Percentiles rank a stretch among this genome's conserved stretches.
These are phyloP conservation scores for Fraxinus anomala DNA, from an alignment of 257 asterid genomes.

Conservation along the genomic window DNA sequence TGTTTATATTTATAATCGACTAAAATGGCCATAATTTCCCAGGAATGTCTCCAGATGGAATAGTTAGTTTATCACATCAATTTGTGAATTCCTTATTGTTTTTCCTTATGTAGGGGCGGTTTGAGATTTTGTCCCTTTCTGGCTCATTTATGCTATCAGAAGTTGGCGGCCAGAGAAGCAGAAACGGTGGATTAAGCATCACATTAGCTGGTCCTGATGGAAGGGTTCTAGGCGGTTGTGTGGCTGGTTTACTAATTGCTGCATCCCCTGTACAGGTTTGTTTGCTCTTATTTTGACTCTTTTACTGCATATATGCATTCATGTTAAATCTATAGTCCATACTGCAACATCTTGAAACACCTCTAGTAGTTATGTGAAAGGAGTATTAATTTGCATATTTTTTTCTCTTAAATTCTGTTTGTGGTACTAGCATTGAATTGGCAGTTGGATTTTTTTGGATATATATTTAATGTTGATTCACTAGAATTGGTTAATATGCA, in stretches of 20 bases:
- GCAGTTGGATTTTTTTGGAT: not conserved
- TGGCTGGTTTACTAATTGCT: slow-evolving; percentile 58
- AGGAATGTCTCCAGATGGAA: slow-evolving; percentile 16
- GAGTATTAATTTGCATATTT: too few species aligned
- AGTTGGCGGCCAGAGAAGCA: slow-evolving; percentile 50
- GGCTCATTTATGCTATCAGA: slow-evolving; percentile 65
- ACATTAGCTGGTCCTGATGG: slow-evolving; percentile 67
- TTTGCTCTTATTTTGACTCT: slow-evolving; percentile 5
- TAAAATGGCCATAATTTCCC: slow-evolving; percentile 1
- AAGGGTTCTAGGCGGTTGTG: slow-evolving; percentile 67
- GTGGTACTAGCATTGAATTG: too few species aligned
- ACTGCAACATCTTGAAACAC: not conserved
- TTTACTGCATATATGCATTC: not conserved
- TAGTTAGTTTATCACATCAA: slow-evolving; percentile 9
- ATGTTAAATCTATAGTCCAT: not conserved
- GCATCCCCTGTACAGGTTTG: slow-evolving; percentile 64
- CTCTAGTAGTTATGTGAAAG: not conserved
- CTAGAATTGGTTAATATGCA: not conserved
- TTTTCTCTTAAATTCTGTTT: too few species aligned
- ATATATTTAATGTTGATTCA: too few species aligned
- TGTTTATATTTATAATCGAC: not conserved
- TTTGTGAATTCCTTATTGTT: not conserved
- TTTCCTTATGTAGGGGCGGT: slow-evolving; percentile 47
- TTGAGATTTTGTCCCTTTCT: slow-evolving; percentile 57
- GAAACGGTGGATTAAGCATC: slow-evolving; percentile 61